Conservation (phyloP, 257 asterid genomes). For the Fraxinus anomala region DNA sequence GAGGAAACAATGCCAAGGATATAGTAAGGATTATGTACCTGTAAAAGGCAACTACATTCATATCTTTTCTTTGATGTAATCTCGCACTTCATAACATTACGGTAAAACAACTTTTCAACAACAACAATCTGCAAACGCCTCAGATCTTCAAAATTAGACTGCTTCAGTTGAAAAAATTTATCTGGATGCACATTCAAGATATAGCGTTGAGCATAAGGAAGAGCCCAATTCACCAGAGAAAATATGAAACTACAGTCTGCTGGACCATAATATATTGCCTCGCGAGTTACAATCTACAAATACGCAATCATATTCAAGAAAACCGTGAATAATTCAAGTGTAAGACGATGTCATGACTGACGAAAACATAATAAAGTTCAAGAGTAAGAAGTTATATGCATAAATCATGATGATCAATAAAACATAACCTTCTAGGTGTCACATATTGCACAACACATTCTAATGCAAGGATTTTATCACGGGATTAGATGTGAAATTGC, state of each 20-base stretch:
- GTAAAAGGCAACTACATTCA: slow-evolving; percentile 71
- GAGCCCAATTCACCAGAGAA: slow-evolving; percentile 81
- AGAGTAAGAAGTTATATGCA: slow-evolving; percentile 10
- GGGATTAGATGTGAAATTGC: slow-evolving; percentile 4
- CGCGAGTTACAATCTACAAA: slow-evolving; percentile 77
- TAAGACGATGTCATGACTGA: background rate
- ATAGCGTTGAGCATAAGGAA: slow-evolving; percentile 97
- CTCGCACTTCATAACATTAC: slow-evolving; percentile 58
- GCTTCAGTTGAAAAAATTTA: slow-evolving; percentile 60
- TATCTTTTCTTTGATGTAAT: slow-evolving; percentile 58
- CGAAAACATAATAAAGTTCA: slow-evolving; percentile 22
- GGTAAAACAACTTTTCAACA: slow-evolving; percentile 73
- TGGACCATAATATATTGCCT: slow-evolving; percentile 64
- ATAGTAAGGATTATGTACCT: slow-evolving; percentile 49
- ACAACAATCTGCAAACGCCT: slow-evolving; percentile 57
- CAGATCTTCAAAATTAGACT: slow-evolving; percentile 57
- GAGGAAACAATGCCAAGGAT: background rate
- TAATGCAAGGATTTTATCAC: background rate
- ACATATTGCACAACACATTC: slow-evolving; percentile 9
- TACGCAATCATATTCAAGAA: background rate
- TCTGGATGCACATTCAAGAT: slow-evolving; percentile 49
- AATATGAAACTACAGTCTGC: slow-evolving; percentile 53
- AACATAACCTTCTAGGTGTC: background rate
- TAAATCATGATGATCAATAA: background rate
- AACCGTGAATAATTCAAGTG: background rate